phyloP scores from a whole-genome alignment of 75 land plant species.

The Ceratopteris richardii region DNA sequence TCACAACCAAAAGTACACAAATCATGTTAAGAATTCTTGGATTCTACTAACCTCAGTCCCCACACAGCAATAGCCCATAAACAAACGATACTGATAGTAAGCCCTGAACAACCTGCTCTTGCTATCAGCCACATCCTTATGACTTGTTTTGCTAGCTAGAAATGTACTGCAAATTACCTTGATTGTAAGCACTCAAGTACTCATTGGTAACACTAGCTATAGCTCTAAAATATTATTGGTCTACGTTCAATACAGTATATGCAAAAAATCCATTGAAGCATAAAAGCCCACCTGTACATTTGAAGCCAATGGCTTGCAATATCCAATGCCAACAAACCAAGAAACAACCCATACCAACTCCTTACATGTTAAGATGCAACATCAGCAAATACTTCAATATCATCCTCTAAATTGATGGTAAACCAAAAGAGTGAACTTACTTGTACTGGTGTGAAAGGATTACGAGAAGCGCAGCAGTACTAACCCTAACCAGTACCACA shows the following conservation, averaged over 20 bases:
- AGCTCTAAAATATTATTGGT: no score
- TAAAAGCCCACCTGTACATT: conserved; percentile 81
- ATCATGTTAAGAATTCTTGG: no score
- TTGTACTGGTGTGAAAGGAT: conserved; percentile 81
- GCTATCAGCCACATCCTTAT: conserved; percentile 94
- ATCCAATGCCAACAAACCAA: conserved; percentile 80
- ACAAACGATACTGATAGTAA: conserved; percentile 74
- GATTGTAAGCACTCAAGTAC: neutral
- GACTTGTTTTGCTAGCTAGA: conserved; percentile 83
- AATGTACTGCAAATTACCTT: conserved; percentile 53
- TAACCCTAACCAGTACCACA: conserved; percentile 52
- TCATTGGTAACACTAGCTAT: neutral
- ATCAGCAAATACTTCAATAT: neutral
- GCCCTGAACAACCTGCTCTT: conserved; percentile 65
- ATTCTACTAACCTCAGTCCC: conserved; percentile 80
- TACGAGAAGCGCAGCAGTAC: conserved; percentile 92
- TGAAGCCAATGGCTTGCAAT: conserved; percentile 96
- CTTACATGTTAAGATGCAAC: conserved; percentile 21
- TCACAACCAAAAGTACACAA: neutral
- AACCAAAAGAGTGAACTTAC: conserved; percentile 26
- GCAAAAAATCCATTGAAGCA: neutral
- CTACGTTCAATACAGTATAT: no score
- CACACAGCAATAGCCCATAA: conserved; percentile 90
- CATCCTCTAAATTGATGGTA: neutral
- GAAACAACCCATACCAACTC: conserved; percentile 59